phyloP scores from a whole-genome alignment of 768 basidiomycete genomes.

The Termitomyces heimii region DNA sequence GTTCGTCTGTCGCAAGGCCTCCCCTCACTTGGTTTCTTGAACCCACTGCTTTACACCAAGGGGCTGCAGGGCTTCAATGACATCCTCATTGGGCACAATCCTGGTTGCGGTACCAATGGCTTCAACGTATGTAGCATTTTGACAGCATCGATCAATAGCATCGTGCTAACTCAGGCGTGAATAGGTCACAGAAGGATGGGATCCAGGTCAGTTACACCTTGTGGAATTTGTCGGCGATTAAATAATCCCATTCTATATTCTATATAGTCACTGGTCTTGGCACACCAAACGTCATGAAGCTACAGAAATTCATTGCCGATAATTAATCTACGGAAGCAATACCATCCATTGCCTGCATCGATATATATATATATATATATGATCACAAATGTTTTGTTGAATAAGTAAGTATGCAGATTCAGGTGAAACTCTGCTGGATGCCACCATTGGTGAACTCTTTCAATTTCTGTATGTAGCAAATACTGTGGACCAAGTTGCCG shows the following conservation, averaged over 20 bases:
- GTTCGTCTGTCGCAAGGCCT: conserved; percentile 38
- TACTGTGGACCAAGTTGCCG: neutral
- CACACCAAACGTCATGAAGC: conserved; percentile 42
- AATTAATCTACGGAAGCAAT: neutral
- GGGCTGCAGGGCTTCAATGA: conserved; percentile 43
- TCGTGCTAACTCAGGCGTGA: conserved; percentile 1
- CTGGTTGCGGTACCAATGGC: conserved; percentile 53
- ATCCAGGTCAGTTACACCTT: conserved; percentile 37
- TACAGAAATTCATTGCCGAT: conserved; percentile 22
- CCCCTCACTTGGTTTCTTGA: conserved; percentile 55
- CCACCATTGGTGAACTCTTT: too few relatives aligned
- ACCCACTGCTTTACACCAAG: conserved; percentile 51
- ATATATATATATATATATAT: neutral
- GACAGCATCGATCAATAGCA: neutral
- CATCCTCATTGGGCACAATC: conserved; percentile 47
- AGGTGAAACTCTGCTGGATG: too few relatives aligned
- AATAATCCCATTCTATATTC: neutral
- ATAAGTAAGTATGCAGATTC: neutral
- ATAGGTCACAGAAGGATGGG: conserved; percentile 49
- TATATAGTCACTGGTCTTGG: conserved; percentile 16
- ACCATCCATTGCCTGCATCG: neutral
- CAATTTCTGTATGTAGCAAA: neutral
- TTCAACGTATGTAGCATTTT: conserved; percentile 41
- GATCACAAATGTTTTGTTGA: neutral
- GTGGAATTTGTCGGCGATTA: neutral